A percentile compares a stretch with the other conserved stretches of the same genome.
phyloP scores from a whole-genome alignment of 139 green algal species.

The Chlorella sp. region DNA sequence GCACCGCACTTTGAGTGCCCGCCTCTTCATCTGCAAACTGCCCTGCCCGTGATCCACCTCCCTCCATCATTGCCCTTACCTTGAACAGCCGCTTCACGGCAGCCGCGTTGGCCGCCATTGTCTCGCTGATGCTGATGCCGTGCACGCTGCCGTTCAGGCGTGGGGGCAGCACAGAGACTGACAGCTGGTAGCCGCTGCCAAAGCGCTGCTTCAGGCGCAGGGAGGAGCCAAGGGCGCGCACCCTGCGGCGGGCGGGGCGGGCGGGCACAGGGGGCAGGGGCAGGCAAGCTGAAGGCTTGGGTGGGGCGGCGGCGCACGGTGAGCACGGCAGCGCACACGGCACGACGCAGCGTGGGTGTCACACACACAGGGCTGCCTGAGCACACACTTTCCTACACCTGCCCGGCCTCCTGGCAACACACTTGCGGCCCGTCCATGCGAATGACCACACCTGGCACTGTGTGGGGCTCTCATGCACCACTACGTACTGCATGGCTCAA shows the following conservation, averaged over 20 bases:
- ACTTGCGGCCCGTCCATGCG: background rate
- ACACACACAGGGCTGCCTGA: background rate
- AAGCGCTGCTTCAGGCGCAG: slow-evolving; percentile 94
- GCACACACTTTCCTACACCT: background rate
- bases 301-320: too few relatives aligned
- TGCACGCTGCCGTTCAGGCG: background rate
- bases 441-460: too few relatives aligned
- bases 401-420: background rate
- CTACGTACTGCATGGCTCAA: too few relatives aligned
- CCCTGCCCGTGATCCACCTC: too few relatives aligned
- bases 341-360: too few relatives aligned
- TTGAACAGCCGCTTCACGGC: slow-evolving; percentile 59
- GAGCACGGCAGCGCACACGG: too few relatives aligned
- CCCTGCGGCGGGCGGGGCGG: background rate
- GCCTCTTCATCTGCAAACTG: too few relatives aligned
- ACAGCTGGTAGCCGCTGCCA: slow-evolving; percentile 79
- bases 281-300: background rate
- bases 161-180: slow-evolving; percentile 22
- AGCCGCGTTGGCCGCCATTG: slow-evolving; percentile 32
- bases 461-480: too few relatives aligned
- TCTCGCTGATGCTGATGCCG: background rate
- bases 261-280: background rate
- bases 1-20: background rate
- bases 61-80: background rate
- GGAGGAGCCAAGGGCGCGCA: slow-evolving; percentile 82